phyloP scores from a whole-genome alignment of 495 filamentous ascomycete species.

The Penicillium cinerascens region DNA sequence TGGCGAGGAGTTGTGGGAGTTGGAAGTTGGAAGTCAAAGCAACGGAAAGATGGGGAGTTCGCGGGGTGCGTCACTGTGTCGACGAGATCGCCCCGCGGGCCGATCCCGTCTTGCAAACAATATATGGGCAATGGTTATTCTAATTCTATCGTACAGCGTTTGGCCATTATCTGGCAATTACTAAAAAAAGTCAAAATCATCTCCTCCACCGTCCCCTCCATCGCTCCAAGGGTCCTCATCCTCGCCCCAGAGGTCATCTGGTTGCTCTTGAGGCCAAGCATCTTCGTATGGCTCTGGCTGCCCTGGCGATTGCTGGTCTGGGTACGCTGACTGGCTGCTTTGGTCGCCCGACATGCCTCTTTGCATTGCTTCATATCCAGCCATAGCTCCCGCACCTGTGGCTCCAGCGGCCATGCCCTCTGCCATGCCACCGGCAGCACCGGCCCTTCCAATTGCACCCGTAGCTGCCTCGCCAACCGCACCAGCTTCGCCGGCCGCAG shows the following conservation, averaged over 20 bases:
- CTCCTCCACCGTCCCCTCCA: slow-evolving; percentile 30
- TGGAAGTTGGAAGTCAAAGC: background rate
- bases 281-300: slow-evolving; percentile 32
- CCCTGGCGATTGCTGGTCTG: slow-evolving; percentile 15
- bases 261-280: slow-evolving; percentile 27
- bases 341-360: slow-evolving; percentile 33
- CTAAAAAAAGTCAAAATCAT: slow-evolving; percentile 38
- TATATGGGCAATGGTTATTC: slow-evolving; percentile 6
- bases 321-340: slow-evolving; percentile 5
- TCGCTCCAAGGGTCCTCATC: slow-evolving; percentile 39
- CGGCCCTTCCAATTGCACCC: slow-evolving; percentile 25
- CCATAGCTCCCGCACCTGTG: slow-evolving; percentile 56
- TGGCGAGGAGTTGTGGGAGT: background rate
- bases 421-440: slow-evolving; percentile 35
- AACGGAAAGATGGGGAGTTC: background rate
- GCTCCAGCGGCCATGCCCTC: slow-evolving; percentile 41
- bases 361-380: slow-evolving; percentile 64
- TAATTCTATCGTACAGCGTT: slow-evolving; percentile 15
- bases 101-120: slow-evolving; percentile 10
- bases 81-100: slow-evolving; percentile 7
- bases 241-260: background rate
- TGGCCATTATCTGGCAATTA: background rate
- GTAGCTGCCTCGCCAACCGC: slow-evolving; percentile 37
- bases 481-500: slow-evolving; percentile 37
- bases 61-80: slow-evolving; percentile 9